Conservation (phyloP, 108 stramenopile genomes). For the Mayamaea pseudoterrestris region DNA sequence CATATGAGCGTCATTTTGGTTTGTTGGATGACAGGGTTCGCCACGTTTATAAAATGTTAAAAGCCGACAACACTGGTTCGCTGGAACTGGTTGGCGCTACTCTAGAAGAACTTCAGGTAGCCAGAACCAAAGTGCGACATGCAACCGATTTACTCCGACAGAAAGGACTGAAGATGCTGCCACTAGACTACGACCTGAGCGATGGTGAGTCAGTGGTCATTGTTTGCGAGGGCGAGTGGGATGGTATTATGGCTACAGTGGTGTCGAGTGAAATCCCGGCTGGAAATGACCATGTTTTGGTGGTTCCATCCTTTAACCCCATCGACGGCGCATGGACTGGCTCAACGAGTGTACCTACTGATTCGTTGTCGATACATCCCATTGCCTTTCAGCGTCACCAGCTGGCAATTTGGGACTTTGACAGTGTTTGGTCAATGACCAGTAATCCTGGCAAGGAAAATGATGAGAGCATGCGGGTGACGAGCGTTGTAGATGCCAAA, state of each 20-base stretch:
- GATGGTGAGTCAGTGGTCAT: slow-evolving; percentile 56
- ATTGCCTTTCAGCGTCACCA: slow-evolving; percentile 36
- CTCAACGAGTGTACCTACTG: neutral
- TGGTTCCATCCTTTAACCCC: slow-evolving; percentile 10
- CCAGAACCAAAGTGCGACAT: slow-evolving; percentile 26
- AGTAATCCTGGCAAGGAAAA: no score
- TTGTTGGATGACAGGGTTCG: slow-evolving; percentile 35
- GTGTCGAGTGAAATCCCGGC: slow-evolving; percentile 9
- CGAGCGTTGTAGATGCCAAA: neutral
- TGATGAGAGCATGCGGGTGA: neutral
- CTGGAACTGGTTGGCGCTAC: slow-evolving; percentile 56
- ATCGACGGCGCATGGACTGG: slow-evolving; percentile 4
- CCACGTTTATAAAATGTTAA: slow-evolving; percentile 20
- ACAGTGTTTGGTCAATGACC: slow-evolving; percentile 24
- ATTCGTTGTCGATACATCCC: slow-evolving; percentile 8
- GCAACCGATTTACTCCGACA: slow-evolving; percentile 43
- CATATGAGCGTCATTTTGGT: slow-evolving; percentile 39
- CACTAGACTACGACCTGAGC: slow-evolving; percentile 21
- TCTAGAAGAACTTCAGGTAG: slow-evolving; percentile 32
- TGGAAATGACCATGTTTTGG: slow-evolving; percentile 20
- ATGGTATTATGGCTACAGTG: slow-evolving; percentile 44
- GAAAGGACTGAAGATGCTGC: slow-evolving; percentile 39
- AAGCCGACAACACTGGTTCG: slow-evolving; percentile 9
- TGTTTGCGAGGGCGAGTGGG: slow-evolving; percentile 36
- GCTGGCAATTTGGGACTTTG: slow-evolving; percentile 61